Percentiles rank a stretch among this genome's conserved stretches.
Conservation (phyloP, 345 rosid species). For the Lagerstroemia speciosa region DNA sequence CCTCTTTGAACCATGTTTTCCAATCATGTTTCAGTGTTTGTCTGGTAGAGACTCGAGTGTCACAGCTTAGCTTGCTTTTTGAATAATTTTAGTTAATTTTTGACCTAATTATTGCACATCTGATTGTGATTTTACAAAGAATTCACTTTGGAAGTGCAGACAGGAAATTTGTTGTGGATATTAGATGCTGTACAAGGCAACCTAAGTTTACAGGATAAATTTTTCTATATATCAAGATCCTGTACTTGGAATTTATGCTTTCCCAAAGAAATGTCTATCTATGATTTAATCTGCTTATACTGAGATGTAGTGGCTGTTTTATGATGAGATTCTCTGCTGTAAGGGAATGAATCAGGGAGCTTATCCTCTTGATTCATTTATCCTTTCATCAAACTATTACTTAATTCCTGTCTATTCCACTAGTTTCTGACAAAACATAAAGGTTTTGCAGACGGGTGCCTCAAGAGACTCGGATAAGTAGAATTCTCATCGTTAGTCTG, state of each 20-base stretch:
- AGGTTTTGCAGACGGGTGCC: background rate
- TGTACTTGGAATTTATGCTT: background rate
- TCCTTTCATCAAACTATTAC: background rate
- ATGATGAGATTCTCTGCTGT: background rate
- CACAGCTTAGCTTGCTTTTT: background rate
- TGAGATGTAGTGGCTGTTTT: too few species aligned
- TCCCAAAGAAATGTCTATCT: background rate
- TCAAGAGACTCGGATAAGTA: background rate
- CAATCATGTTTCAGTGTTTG: background rate
- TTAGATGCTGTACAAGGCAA: background rate
- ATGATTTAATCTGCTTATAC: too few species aligned
- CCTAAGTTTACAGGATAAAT: background rate
- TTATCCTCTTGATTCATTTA: background rate
- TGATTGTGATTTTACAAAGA: background rate
- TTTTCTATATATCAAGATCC: background rate
- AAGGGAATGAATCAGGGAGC: background rate
- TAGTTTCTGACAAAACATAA: background rate
- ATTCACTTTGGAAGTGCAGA: background rate
- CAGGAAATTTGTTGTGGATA: background rate
- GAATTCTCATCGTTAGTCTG: background rate
- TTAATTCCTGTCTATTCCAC: background rate
- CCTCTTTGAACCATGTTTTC: background rate
- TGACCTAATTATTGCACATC: background rate
- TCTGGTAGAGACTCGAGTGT: background rate
- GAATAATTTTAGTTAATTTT: background rate